Percentiles rank a stretch among this genome's conserved stretches.
Evolutionary conservation across 345 rosid genomes (phyloP).

Genomic region (Psidium guajava): DNA sequence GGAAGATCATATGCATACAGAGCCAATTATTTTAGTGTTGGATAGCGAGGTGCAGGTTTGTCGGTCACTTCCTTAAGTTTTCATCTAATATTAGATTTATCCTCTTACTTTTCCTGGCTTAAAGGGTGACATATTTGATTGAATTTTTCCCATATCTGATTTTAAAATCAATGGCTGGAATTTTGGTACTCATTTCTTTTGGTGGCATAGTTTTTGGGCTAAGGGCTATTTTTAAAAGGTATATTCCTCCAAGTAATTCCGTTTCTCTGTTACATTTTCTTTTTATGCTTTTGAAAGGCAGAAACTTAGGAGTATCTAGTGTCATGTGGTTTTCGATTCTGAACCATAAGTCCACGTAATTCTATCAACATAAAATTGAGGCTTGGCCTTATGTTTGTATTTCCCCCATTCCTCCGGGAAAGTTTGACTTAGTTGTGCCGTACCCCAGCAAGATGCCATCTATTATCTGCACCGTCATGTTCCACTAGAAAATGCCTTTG

Average conservation of each 20-base stretch:
- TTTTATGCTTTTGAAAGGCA: background rate
- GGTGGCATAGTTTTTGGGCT: background rate
- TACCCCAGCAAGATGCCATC: background rate
- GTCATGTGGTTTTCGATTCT: background rate
- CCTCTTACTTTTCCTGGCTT: background rate
- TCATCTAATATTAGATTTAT: background rate
- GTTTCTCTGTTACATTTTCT: background rate
- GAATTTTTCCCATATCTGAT: background rate
- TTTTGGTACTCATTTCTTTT: background rate
- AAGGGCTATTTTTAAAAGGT: background rate
- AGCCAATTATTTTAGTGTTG: constrained; percentile 62
- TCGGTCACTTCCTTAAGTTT: background rate
- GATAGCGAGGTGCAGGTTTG: constrained; percentile 85
- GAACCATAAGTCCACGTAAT: background rate
- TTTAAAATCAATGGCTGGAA: background rate
- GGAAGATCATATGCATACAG: constrained; percentile 31
- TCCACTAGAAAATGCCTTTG: background rate
- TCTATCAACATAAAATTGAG: background rate
- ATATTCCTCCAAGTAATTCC: background rate
- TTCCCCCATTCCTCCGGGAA: background rate
- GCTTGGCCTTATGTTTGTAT: background rate
- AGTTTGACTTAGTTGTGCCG: background rate
- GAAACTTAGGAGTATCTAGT: background rate
- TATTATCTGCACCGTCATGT: background rate
- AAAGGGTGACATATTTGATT: background rate